These are phyloP conservation scores for Umbelopsis sp. DNA, from an alignment of 371 early-diverging fungal species.

Conservation along the genomic window DNA sequence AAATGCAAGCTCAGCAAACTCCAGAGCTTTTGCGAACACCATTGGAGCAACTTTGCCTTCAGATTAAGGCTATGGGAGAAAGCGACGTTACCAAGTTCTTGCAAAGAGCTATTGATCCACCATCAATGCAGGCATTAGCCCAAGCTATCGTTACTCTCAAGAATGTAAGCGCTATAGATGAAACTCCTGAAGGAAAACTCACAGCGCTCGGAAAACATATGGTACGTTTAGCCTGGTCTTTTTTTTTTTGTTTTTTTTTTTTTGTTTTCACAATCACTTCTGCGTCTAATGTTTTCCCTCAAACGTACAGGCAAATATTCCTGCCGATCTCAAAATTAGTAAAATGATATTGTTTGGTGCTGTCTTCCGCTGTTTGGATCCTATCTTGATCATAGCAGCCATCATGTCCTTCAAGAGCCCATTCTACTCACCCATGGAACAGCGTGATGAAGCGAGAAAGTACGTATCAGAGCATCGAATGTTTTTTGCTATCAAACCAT, in stretches of 20 bases:
- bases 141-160: constrained; percentile 61
- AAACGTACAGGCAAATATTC: constrained; percentile 62
- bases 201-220: constrained; percentile 91
- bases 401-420: constrained; percentile 75
- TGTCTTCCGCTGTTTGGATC: constrained; percentile 82
- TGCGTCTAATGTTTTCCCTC: not conserved
- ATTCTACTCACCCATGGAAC: constrained; percentile 59
- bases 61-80: constrained; percentile 78
- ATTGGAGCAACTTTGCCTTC: constrained; percentile 79
- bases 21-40: constrained; percentile 86
- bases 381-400: constrained; percentile 82
- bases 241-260: not conserved
- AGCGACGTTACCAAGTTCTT: constrained; percentile 63
- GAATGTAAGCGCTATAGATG: constrained; percentile 63
- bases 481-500: too few species aligned
- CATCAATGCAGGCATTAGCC: constrained; percentile 64
- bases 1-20: constrained; percentile 64
- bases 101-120: constrained; percentile 74
- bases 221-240: constrained; percentile 21
- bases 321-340: constrained; percentile 88
- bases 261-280: not conserved
- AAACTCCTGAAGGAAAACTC: constrained; percentile 52
- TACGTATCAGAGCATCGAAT: constrained; percentile 25
- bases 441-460: constrained; percentile 62
- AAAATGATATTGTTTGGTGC: constrained; percentile 86